Base-by-base conservation (phyloP, 2,329 filamentous ascomycete species). In the Sclerotinia borealis region DNA sequence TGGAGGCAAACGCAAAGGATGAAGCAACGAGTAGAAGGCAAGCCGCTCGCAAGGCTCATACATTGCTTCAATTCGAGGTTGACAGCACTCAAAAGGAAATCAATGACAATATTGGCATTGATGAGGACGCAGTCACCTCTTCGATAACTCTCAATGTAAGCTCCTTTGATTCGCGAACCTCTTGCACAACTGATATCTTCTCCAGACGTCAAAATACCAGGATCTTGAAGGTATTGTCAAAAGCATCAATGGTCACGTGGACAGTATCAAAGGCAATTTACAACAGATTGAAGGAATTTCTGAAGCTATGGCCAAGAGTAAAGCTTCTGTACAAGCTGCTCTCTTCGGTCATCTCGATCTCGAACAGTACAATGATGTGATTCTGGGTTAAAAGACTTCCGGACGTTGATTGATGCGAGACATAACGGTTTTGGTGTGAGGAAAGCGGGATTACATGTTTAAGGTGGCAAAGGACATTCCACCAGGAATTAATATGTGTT, bases 1-100 rank as follows among this genome's bases (percentile, higher is more conserved):
- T 89, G 31, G 81, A 86, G 71, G 74, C 76, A 4, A 85, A 87
- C 65, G 84, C 84, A 15, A 80, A 80, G 65, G 79, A 79, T 2
- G 83, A 85, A 72, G 78, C 79, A 31, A 75, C 77, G 48, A 77
- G 79, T 67, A 80, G 83, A 75, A 80, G 80, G 64, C 79, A 83
- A 45, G 74, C 68, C 50, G 67, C 65, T 17, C 70, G 68, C 43
- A 75, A 73, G 50, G 39, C 75, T 39, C 72, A 76, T 66, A 55
- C 68, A 19, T 59, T 73, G n/a, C 69, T 75, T 34, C 71, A 70
- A 54, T 61, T 60, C 8, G 65, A 67, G 52, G 50, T 61, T 47
- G 52, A 59, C 8, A 54, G 19, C 11, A 61, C 43, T 15, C 27
- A 56, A 29, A 68, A 68, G 22, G 51, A 48, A 19, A 27, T 68